Conservation (phyloP, 805 yeast genomes). For the Metschnikowia similis region DNA sequence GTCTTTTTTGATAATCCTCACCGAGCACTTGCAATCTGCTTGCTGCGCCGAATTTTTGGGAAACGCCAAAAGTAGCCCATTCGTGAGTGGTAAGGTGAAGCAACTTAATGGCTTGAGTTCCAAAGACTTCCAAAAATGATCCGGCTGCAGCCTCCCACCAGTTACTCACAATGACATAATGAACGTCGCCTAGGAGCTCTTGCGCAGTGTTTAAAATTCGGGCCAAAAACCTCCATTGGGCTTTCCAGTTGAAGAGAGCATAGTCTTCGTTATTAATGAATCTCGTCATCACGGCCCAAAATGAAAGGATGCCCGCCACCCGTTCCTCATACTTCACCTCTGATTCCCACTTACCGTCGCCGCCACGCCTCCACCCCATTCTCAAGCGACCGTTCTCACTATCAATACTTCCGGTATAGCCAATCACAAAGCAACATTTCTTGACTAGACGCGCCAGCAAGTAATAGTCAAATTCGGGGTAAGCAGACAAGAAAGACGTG, state of each 20-base stretch:
- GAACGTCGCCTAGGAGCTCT: slow-evolving; percentile 56
- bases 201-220: slow-evolving; percentile 58
- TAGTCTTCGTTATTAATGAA: slow-evolving; percentile 15
- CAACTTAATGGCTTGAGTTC: slow-evolving; percentile 66
- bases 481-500: slow-evolving; percentile 44
- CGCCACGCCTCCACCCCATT: slow-evolving; percentile 83
- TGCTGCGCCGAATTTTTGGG: slow-evolving; percentile 65
- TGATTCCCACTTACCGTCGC: slow-evolving; percentile 49
- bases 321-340: slow-evolving; percentile 77
- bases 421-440: slow-evolving; percentile 86
- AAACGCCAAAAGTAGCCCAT: slow-evolving; percentile 53
- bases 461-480: slow-evolving; percentile 50
- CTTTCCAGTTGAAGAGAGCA: slow-evolving; percentile 33
- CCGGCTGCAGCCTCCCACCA: slow-evolving; percentile 90
- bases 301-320: slow-evolving; percentile 77
- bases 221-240: slow-evolving; percentile 69
- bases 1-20: slow-evolving; percentile 64
- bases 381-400: slow-evolving; percentile 75
- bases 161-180: slow-evolving; percentile 64
- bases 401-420: slow-evolving; percentile 68
- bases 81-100: slow-evolving; percentile 41
- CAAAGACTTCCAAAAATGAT: slow-evolving; percentile 54
- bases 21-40: slow-evolving; percentile 71
- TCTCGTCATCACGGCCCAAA: slow-evolving; percentile 73
- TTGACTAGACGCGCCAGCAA: slow-evolving; percentile 80